These are phyloP conservation scores for Hippophae gyantsensis DNA, from an alignment of 306 rosid genomes.

Conservation along the genomic window DNA sequence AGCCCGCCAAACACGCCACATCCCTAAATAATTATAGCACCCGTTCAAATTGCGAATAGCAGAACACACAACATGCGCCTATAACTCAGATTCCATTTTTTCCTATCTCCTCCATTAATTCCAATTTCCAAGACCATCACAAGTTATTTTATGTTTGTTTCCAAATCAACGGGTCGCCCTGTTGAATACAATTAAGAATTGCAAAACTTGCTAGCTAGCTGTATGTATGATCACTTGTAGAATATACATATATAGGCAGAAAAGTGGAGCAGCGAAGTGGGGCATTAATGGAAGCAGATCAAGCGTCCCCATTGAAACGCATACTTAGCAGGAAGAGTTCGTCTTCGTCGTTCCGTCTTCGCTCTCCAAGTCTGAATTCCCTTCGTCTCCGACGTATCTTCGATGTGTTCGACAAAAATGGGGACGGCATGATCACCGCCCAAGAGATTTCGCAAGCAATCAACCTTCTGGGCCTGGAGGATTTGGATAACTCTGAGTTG, in stretches of 20 bases:
- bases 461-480: conserved; percentile 46
- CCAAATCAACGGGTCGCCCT: no score
- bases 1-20: conserved; percentile 21
- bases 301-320: neutral
- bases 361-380: conserved; percentile 44
- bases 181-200: neutral
- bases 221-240: neutral
- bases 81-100: neutral
- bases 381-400: conserved; percentile 66
- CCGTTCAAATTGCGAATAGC: neutral
- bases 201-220: neutral
- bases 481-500: conserved; percentile 38
- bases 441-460: conserved; percentile 53
- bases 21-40: neutral
- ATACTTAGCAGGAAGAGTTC: conserved; percentile 11
- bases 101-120: neutral
- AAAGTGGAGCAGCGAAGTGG: neutral
- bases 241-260: neutral
- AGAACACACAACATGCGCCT: neutral
- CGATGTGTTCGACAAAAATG: conserved; percentile 64
- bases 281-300: conserved; percentile 17
- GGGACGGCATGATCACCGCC: conserved; percentile 43
- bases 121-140: no score
- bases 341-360: conserved; percentile 40
- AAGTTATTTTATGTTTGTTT: no score